These are phyloP conservation scores for Venturia pyrina DNA, from an alignment of 2,329 filamentous ascomycete species.

Conservation along the genomic window DNA sequence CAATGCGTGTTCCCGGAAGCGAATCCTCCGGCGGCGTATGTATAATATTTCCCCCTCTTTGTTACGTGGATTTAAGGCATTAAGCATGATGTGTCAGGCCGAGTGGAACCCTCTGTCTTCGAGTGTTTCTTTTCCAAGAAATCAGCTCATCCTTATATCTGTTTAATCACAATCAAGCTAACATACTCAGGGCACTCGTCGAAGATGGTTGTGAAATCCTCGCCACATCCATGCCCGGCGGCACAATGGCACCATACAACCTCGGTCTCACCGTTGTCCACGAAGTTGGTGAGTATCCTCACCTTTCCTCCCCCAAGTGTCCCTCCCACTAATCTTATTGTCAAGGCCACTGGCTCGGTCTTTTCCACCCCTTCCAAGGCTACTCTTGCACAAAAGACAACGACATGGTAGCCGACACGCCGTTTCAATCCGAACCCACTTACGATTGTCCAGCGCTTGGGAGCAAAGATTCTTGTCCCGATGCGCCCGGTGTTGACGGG, in stretches of 20 bases:
- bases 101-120: background rate
- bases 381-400: conserved; percentile 34
- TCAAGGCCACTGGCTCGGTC: conserved; percentile 37
- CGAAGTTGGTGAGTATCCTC: conserved; percentile 22
- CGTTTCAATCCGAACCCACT: conserved; percentile 34
- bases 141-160: background rate
- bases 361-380: conserved; percentile 38
- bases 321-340: background rate
- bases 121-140: background rate
- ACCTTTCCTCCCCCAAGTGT: background rate
- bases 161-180: background rate
- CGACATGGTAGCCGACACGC: conserved; percentile 36
- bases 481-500: conserved; percentile 8
- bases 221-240: conserved; percentile 41
- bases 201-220: conserved; percentile 44
- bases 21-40: conserved; percentile 15
- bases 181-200: conserved; percentile 14
- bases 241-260: conserved; percentile 35
- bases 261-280: conserved; percentile 37
- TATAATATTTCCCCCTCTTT: conserved; percentile 16
- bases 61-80: background rate
- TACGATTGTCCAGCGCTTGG: conserved; percentile 41
- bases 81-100: too few species aligned
- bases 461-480: conserved; percentile 42
- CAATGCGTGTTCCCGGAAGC: conserved; percentile 42